Percentiles rank a stretch among this genome's conserved stretches.
These are phyloP conservation scores for Kodamaea kakaduensis DNA, from an alignment of 805 yeast species.

Conservation along the genomic window DNA sequence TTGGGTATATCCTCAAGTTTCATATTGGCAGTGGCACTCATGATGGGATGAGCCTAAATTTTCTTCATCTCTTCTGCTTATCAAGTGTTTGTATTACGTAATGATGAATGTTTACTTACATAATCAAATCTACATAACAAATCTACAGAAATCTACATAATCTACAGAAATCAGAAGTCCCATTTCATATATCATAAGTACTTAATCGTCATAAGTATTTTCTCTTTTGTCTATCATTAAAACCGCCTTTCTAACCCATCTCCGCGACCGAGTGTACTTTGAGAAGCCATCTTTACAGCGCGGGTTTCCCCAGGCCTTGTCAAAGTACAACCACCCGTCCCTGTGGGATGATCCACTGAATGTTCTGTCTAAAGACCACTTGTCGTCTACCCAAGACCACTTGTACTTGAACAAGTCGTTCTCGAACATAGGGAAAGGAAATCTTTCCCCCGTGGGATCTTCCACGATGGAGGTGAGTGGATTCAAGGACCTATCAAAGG, in stretches of 20 bases:
- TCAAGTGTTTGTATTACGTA: conserved; percentile 1
- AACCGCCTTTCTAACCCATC: conserved; percentile 48
- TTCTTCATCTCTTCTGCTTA: no score
- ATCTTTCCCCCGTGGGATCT: conserved; percentile 21
- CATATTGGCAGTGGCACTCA: conserved; percentile 30
- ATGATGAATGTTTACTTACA: not conserved
- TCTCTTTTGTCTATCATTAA: conserved; percentile 20
- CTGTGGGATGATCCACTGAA: conserved; percentile 33
- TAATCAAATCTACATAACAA: not conserved
- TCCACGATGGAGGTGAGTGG: conserved; percentile 25
- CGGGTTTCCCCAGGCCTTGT: conserved; percentile 47
- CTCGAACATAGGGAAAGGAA: conserved; percentile 44
- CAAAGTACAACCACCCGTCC: conserved; percentile 55
- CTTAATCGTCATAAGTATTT: conserved; percentile 6
- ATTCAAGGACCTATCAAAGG: conserved; percentile 36
- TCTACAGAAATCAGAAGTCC: not conserved
- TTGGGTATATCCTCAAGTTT: conserved; percentile 32
- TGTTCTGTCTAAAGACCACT: conserved; percentile 46
- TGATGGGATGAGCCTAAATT: no score
- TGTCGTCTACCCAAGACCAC: conserved; percentile 57
- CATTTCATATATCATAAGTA: not conserved
- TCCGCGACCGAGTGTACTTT: conserved; percentile 49
- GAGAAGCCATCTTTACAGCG: conserved; percentile 42
- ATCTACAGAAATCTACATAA: not conserved
- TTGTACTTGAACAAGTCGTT: conserved; percentile 34